phyloP scores from a whole-genome alignment of 495 filamentous ascomycete genomes.

The Zalerion maritima region DNA sequence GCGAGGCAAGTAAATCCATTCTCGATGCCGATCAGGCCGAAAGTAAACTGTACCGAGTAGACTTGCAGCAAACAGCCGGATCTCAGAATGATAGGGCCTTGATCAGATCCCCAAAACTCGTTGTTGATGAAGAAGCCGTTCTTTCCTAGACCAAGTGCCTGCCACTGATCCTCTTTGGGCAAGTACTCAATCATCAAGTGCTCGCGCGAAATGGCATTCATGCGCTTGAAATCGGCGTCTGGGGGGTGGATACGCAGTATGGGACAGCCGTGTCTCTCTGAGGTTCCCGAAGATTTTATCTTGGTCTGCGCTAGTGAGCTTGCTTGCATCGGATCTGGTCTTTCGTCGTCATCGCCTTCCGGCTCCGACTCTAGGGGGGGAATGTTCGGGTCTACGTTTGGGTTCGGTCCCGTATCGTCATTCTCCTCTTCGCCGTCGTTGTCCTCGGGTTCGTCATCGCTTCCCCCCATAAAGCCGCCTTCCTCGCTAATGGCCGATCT shows the following conservation, averaged over 20 bases:
- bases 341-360: too few relatives aligned
- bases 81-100: constrained; percentile 47
- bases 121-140: constrained; percentile 81
- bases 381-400: too few relatives aligned
- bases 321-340: too few relatives aligned
- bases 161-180: constrained; percentile 54
- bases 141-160: constrained; percentile 65
- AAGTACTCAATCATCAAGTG: constrained; percentile 80
- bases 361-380: too few relatives aligned
- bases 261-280: too few relatives aligned
- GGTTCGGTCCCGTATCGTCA: too few relatives aligned
- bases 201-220: constrained; percentile 66
- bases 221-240: constrained; percentile 39
- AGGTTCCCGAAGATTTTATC: too few relatives aligned
- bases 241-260: constrained; percentile 72
- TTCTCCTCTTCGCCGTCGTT: constrained; percentile 29
- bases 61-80: constrained; percentile 67
- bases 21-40: constrained; percentile 59
- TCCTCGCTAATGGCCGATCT: constrained; percentile 39
- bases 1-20: constrained; percentile 54
- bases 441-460: constrained; percentile 26
- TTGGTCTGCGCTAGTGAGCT: too few relatives aligned
- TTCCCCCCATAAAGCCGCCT: constrained; percentile 37
- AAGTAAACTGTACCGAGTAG: constrained; percentile 58
- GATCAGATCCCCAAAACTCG: constrained; percentile 45